phyloP scores from a whole-genome alignment of 1,139 yeast genomes.

The Taphrina pruni region DNA sequence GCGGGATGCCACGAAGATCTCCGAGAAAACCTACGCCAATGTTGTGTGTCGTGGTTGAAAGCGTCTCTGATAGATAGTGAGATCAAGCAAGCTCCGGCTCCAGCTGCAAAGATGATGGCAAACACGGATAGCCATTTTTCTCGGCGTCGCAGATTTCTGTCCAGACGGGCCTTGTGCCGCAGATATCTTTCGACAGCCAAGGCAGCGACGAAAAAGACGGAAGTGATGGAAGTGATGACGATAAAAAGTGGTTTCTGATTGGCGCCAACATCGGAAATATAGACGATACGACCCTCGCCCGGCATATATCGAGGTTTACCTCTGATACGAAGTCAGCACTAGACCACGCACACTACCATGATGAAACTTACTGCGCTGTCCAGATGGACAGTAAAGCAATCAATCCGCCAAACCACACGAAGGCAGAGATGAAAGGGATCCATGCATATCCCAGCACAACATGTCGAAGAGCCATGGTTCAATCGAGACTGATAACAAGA shows the following conservation, averaged over 20 bases:
- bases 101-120: conserved; percentile 61
- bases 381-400: conserved; percentile 71
- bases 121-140: conserved; percentile 61
- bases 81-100: conserved; percentile 79
- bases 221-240: conserved; percentile 79
- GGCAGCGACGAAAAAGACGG: conserved; percentile 73
- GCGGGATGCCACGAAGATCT: neutral
- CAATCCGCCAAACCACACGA: conserved; percentile 80
- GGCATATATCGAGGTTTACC: conserved; percentile 54
- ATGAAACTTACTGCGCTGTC: conserved; percentile 61
- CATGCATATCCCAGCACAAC: conserved; percentile 38
- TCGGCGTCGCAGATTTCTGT: conserved; percentile 59
- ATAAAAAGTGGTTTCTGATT: conserved; percentile 84
- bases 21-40: conserved; percentile 49
- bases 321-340: neutral
- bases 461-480: conserved; percentile 22
- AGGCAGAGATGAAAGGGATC: conserved; percentile 61
- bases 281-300: conserved; percentile 51
- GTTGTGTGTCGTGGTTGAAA: conserved; percentile 63
- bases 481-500: neutral
- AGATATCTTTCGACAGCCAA: conserved; percentile 64
- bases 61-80: conserved; percentile 79
- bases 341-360: neutral
- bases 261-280: conserved; percentile 85
- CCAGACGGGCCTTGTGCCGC: conserved; percentile 61